Percentiles rank a stretch among this genome's conserved stretches.
Conservation (phyloP, 192 early-diverging fungal genomes). For the Coemansia sp. region DNA sequence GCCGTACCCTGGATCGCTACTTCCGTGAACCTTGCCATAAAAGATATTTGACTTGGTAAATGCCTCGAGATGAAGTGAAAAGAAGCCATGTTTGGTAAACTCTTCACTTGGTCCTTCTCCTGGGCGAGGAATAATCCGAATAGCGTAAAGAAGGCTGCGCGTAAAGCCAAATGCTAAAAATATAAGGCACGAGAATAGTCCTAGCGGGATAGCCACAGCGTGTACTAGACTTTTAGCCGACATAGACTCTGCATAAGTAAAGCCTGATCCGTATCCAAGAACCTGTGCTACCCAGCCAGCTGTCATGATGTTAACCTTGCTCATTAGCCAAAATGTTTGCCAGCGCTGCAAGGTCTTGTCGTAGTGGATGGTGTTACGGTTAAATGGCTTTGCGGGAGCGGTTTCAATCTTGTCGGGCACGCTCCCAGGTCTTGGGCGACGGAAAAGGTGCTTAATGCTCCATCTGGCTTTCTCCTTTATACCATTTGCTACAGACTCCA, state of each 20-base stretch:
- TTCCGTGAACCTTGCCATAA: conserved; percentile 52
- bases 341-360: conserved; percentile 44
- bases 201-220: conserved; percentile 48
- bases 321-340: conserved; percentile 56
- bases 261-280: conserved; percentile 57
- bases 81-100: conserved; percentile 55
- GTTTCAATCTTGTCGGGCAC: not conserved
- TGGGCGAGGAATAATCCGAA: conserved; percentile 59
- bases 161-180: conserved; percentile 49
- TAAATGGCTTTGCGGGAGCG: conserved; percentile 3
- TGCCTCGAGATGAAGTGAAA: conserved; percentile 43
- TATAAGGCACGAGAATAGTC: conserved; percentile 28
- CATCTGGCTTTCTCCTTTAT: conserved; percentile 11
- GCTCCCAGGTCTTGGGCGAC: too few species aligned
- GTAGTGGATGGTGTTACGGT: conserved; percentile 37
- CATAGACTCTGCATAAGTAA: conserved; percentile 67
- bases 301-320: conserved; percentile 27
- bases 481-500: conserved; percentile 39
- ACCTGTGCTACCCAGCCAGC: conserved; percentile 24
- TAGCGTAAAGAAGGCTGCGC: conserved; percentile 51
- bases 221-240: conserved; percentile 45
- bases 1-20: conserved; percentile 78
- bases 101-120: conserved; percentile 72
- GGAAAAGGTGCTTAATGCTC: not conserved
- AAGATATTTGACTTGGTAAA: conserved; percentile 20